These are phyloP conservation scores for Cystobasidium tubakii DNA, from an alignment of 768 basidiomycete genomes.

Conservation along the genomic window DNA sequence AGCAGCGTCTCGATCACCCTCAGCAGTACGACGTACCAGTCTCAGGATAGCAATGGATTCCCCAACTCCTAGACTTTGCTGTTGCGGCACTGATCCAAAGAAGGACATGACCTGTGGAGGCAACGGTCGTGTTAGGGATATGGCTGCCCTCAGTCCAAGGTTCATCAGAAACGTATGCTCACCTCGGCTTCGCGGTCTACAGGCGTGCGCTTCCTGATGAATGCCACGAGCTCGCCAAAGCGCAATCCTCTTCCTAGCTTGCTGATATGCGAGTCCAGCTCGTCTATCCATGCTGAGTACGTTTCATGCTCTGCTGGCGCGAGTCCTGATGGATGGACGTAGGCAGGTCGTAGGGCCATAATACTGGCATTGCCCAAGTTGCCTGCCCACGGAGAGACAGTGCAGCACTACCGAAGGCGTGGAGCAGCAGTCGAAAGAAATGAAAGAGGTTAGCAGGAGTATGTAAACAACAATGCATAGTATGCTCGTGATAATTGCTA, in stretches of 20 bases:
- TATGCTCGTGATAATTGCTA: no score
- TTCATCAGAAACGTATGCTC: no score
- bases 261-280: slow-evolving; percentile 27
- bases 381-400: no score
- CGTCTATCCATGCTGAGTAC: slow-evolving; percentile 16
- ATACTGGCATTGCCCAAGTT: background rate
- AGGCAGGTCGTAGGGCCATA: background rate
- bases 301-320: slow-evolving; percentile 28
- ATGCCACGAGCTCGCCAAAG: slow-evolving; percentile 30
- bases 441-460: no score
- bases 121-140: no score
- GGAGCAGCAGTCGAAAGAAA: no score
- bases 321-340: slow-evolving; percentile 30
- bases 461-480: no score
- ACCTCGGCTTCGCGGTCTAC: slow-evolving; percentile 33
- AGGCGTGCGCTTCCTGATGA: slow-evolving; percentile 26
- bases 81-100: slow-evolving; percentile 28
- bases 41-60: slow-evolving; percentile 32
- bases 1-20: no score
- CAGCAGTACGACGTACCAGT: slow-evolving; percentile 18
- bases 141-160: no score
- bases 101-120: slow-evolving; percentile 32
- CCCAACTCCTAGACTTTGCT: slow-evolving; percentile 31
- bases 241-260: slow-evolving; percentile 25
- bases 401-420: no score